Evolutionary conservation across 1,139 yeast genomes (phyloP).

Genomic region (Torulaspora globosa): DNA sequence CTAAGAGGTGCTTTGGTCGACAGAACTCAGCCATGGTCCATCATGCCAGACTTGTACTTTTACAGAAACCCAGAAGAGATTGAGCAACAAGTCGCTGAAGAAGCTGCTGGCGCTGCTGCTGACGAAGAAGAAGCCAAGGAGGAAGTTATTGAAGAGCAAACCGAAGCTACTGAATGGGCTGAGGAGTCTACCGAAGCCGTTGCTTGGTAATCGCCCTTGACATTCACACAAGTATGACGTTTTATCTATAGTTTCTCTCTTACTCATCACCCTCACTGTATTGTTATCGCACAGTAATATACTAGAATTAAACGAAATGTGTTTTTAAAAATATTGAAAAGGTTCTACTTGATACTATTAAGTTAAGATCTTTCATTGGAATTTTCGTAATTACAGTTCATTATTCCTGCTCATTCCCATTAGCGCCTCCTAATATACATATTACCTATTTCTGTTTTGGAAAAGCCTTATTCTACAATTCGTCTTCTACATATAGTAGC

Average conservation of each 20-base stretch:
- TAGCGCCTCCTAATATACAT: background rate
- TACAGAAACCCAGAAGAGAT: slow-evolving; percentile 99
- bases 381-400: background rate
- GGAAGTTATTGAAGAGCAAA: slow-evolving; percentile 62
- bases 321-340: slow-evolving; percentile 4
- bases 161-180: slow-evolving; percentile 72
- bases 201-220: slow-evolving; percentile 36
- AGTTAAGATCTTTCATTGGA: background rate
- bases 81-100: slow-evolving; percentile 77
- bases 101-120: slow-evolving; percentile 54
- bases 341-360: background rate
- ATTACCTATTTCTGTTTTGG: background rate
- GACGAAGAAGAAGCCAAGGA: slow-evolving; percentile 57
- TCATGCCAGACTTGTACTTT: slow-evolving; percentile 99
- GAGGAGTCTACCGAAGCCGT: slow-evolving; percentile 56
- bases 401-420: background rate
- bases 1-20: slow-evolving; percentile 96
- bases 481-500: slow-evolving; percentile 10
- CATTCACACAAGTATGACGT: slow-evolving; percentile 25
- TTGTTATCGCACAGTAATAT: slow-evolving; percentile 19
- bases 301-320: slow-evolving; percentile 15
- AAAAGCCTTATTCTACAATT: slow-evolving; percentile 6
- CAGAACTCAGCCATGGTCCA: slow-evolving; percentile 97
- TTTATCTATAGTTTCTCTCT: slow-evolving; percentile 21
- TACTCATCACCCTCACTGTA: slow-evolving; percentile 18